Conservation (phyloP, 2,329 filamentous ascomycete genomes). For the Fusarium tuaranense region DNA sequence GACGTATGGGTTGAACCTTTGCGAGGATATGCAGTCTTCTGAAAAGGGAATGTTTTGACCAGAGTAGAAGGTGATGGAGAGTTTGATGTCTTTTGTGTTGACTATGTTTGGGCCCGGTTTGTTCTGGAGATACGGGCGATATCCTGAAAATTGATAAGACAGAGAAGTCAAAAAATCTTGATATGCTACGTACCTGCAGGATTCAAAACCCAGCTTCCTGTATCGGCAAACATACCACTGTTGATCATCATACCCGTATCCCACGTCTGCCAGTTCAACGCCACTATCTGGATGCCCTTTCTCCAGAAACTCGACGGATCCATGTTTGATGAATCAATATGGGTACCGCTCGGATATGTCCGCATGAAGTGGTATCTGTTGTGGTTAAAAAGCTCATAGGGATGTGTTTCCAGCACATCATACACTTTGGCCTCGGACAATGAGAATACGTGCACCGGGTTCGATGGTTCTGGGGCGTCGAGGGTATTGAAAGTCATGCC, state of each 20-base stretch:
- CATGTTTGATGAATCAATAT: conserved; percentile 86
- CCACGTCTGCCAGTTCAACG: conserved; percentile 91
- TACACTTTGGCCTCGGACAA: conserved; percentile 74
- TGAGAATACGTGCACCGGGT: conserved; percentile 77
- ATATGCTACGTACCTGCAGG: conserved; percentile 66
- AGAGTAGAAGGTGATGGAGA: conserved; percentile 80
- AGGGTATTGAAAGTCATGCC: conserved; percentile 84
- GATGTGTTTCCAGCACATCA: conserved; percentile 64
- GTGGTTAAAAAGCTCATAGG: conserved; percentile 76
- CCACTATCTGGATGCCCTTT: conserved; percentile 89
- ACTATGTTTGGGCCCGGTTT: conserved; percentile 49
- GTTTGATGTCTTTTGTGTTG: conserved; percentile 69
- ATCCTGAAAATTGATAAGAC: conserved; percentile 39
- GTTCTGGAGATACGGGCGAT: conserved; percentile 43
- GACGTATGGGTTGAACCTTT: conserved; percentile 81
- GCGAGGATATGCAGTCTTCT: conserved; percentile 59
- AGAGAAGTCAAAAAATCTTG: not conserved
- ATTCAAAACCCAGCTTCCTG: conserved; percentile 86
- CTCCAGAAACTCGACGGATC: conserved; percentile 89
- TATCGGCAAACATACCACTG: conserved; percentile 88
- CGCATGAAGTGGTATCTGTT: conserved; percentile 87
- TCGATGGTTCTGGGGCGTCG: conserved; percentile 74
- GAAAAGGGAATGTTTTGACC: conserved; percentile 81
- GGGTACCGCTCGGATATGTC: conserved; percentile 85
- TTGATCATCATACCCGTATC: conserved; percentile 97